Evolutionary conservation across 805 yeast species (phyloP), one percentile per base, ranked within the genome.

Genomic region (Lipomyces mesembrius): DNA sequence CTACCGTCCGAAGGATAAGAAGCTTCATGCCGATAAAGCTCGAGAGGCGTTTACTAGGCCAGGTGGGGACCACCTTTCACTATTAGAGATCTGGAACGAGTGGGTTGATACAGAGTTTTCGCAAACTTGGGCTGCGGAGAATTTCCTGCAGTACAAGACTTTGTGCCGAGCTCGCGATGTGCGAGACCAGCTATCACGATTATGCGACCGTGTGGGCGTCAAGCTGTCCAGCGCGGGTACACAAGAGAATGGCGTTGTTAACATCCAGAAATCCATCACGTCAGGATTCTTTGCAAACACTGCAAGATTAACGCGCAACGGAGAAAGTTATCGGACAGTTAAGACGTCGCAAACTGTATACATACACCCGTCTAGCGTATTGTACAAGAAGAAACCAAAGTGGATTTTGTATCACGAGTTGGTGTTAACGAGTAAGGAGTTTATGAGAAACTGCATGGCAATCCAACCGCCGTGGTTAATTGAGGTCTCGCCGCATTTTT

Each of bases 361-460:
- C 65, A 83, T 94, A 66, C 98, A 94, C 76, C 99, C 99, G 0
- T 90, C 96, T 1, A 89, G 96, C 67, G 79, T 92, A 3, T 76
- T 94, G 22, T 86, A 83, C 74, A 83, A 84, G 17, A 79, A 79
- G 65, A 84, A 83, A 49, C 90, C 94, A 12, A 94, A 90, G 67
- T 91, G 91, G 78, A 89, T 92, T 57, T 77, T 94, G 8, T 93
- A 91, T 74, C 92, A 92, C 74, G 90, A 92, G 39, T 82, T 92
- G 62, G 84, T 92, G 37, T 82, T 92, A 71, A 94, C 99, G 0
- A 85, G 90, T 17, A 87, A 88, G 74, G 98, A 94, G 81, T 95
- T 90, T 75, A 92, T 94, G 97, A 90, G 95, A 64, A 92, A 92
- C 72, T 88, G 89, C 35, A 89, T 93, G 20, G 84, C 84, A n/a